phyloP scores from a whole-genome alignment of 1,284 basidiomycete species.

The Microbotryum saponariae region DNA sequence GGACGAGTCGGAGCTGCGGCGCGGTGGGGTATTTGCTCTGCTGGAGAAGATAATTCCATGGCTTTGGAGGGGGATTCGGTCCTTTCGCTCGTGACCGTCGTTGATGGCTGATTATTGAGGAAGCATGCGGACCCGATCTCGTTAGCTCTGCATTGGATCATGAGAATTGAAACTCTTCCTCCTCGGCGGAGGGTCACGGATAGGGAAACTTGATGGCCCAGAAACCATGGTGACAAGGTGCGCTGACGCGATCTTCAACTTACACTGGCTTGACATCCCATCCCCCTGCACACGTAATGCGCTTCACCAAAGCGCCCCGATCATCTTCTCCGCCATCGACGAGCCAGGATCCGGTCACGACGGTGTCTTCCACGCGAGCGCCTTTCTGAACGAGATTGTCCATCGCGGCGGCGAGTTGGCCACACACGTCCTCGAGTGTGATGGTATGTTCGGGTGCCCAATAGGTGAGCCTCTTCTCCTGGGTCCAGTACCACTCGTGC shows the following conservation, averaged over 20 bases:
- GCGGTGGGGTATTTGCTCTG: not conserved
- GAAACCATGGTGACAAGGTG: not conserved
- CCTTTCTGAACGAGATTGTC: too few species aligned
- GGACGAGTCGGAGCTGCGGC: too few species aligned
- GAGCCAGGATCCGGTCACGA: slow-evolving; percentile 10
- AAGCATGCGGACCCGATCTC: not conserved
- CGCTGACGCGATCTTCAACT: not conserved
- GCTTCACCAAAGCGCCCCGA: slow-evolving; percentile 1
- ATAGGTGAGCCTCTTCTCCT: slow-evolving; percentile 7
- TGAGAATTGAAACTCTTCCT: not conserved
- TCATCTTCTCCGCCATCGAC: slow-evolving; percentile 10
- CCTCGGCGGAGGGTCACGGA: not conserved
- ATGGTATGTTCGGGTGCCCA: slow-evolving; percentile 16
- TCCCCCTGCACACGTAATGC: slow-evolving; percentile 6
- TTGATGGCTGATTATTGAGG: not conserved
- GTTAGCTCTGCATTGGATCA: slow-evolving; percentile 1
- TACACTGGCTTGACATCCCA: slow-evolving; percentile 13
- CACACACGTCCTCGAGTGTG: not conserved
- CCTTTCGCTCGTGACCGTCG: slow-evolving; percentile 5
- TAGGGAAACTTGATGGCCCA: not conserved
- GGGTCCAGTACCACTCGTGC: slow-evolving; percentile 31
- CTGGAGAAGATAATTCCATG: not conserved
- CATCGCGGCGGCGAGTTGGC: slow-evolving; percentile 1
- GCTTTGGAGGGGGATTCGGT: not conserved
- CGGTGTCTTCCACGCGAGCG: not conserved